phyloP scores from a whole-genome alignment of 2,329 filamentous ascomycete species.

The Juglanconis sp. region DNA sequence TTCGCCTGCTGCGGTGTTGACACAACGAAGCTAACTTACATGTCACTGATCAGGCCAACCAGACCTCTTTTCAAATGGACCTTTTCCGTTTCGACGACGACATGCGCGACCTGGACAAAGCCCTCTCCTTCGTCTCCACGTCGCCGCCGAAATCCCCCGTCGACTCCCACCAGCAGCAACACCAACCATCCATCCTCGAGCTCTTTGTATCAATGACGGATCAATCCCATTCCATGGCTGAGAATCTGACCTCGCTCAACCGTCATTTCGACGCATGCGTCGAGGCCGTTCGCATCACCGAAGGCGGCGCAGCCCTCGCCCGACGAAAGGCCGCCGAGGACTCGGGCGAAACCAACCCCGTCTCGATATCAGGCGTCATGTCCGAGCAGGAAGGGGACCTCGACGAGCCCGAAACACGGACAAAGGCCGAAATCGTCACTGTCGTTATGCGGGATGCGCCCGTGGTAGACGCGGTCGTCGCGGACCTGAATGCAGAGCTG shows the following conservation, averaged over 20 bases:
- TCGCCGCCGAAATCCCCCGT: conserved; percentile 30
- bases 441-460: conserved; percentile 72
- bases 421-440: conserved; percentile 77
- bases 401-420: conserved; percentile 64
- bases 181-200: conserved; percentile 39
- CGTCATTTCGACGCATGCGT: conserved; percentile 92
- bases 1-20: neutral
- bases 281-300: conserved; percentile 77
- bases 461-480: conserved; percentile 64
- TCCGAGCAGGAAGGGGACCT: conserved; percentile 52
- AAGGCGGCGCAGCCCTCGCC: conserved; percentile 22
- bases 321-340: conserved; percentile 66
- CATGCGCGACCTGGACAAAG: conserved; percentile 61
- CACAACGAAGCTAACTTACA: neutral
- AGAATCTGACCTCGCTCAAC: conserved; percentile 74
- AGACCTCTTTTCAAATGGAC: conserved; percentile 73
- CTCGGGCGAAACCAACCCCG: conserved; percentile 37
- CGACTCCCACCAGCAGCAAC: conserved; percentile 30
- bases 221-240: conserved; percentile 79
- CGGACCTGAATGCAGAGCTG: conserved; percentile 71
- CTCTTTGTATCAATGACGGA: conserved; percentile 63
- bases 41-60: conserved; percentile 45
- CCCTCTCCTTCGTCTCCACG: conserved; percentile 42
- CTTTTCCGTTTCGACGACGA: conserved; percentile 73
- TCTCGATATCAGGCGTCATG: conserved; percentile 67